phyloP scores from a whole-genome alignment of 495 filamentous ascomycete species.

The Tuber magnatum region DNA sequence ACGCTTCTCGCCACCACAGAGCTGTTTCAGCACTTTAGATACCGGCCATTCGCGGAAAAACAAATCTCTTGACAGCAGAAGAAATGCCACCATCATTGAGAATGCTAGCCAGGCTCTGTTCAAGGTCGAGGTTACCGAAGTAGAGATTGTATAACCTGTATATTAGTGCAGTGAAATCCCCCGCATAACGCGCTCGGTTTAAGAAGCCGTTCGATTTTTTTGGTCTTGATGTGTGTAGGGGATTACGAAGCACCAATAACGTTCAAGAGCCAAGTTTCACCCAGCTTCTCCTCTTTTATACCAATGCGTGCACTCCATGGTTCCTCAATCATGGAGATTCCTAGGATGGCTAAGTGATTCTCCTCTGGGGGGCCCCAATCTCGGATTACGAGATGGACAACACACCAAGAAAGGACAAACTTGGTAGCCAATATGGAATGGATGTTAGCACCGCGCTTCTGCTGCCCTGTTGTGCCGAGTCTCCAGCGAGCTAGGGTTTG shows the following conservation, averaged over 20 bases:
- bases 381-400: background rate
- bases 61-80: background rate
- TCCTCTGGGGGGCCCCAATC: background rate
- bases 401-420: background rate
- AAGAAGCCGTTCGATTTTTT: background rate
- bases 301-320: background rate
- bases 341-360: background rate
- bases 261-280: background rate
- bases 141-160: background rate
- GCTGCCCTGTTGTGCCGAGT: background rate
- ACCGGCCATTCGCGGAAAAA: background rate
- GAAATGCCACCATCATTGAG: background rate
- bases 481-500: background rate
- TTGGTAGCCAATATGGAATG: background rate
- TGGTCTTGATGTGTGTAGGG: background rate
- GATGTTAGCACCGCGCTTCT: background rate
- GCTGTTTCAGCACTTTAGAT: background rate
- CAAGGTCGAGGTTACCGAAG: background rate
- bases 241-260: background rate
- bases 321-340: background rate
- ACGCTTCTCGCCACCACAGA: background rate
- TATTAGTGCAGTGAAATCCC: background rate
- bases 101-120: background rate
- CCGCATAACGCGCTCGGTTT: background rate
- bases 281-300: background rate